phyloP scores from a whole-genome alignment of 495 filamentous ascomycete species.

The Hyaloscypha finlandica region DNA sequence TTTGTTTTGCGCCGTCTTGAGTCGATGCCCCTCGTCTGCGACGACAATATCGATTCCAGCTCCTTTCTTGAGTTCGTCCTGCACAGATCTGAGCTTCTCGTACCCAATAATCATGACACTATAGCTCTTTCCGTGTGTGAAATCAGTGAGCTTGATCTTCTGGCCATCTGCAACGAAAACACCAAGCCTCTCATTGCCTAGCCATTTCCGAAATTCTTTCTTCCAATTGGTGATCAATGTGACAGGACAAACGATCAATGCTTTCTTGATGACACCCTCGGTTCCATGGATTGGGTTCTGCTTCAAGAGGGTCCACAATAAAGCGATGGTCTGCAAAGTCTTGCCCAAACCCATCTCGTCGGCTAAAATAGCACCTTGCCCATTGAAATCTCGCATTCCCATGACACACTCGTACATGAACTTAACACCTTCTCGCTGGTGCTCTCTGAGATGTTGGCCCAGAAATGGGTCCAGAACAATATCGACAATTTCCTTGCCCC shows the following conservation, averaged over 20 bases:
- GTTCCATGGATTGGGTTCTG: conserved; percentile 70
- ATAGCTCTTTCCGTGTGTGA: conserved; percentile 75
- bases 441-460: conserved; percentile 64
- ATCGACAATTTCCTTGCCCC: conserved; percentile 71
- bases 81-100: conserved; percentile 71
- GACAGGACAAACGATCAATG: conserved; percentile 79
- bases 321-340: conserved; percentile 75
- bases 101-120: conserved; percentile 84
- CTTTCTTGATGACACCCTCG: conserved; percentile 66
- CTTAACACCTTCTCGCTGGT: conserved; percentile 75
- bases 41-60: conserved; percentile 74
- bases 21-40: conserved; percentile 78
- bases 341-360: conserved; percentile 87
- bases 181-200: conserved; percentile 75
- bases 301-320: conserved; percentile 80
- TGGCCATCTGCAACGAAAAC: conserved; percentile 73
- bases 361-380: conserved; percentile 75
- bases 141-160: conserved; percentile 65
- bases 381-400: conserved; percentile 71
- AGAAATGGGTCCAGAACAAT: conserved; percentile 79
- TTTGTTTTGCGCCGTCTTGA: conserved; percentile 84
- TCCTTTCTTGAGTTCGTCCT: conserved; percentile 65
- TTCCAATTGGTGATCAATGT: conserved; percentile 81
- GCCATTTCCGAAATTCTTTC: conserved; percentile 79
- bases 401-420: conserved; percentile 87